phyloP scores from a whole-genome alignment of 208 protist species.

The Crithidia acanthocephali region DNA sequence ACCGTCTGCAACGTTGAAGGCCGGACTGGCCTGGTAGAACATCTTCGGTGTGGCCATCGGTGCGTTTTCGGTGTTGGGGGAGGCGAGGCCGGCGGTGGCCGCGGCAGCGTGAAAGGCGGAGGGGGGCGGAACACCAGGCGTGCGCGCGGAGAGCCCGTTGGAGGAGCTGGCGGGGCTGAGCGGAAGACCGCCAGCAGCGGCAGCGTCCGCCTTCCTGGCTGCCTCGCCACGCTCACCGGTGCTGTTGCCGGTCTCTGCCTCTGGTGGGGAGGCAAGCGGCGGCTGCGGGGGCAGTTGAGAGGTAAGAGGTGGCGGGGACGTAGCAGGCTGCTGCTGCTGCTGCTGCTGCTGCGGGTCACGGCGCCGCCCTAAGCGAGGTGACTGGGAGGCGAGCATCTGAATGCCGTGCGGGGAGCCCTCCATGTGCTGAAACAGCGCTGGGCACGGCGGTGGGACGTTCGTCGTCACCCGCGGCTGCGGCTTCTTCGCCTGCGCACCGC shows the following conservation, averaged over 20 bases:
- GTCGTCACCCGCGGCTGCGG: slow-evolving; percentile 7
- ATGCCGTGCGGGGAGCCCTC: slow-evolving; percentile 19
- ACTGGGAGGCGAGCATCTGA: slow-evolving; percentile 9
- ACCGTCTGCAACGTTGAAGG: too few relatives aligned
- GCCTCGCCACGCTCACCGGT: neutral
- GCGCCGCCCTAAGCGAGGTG: slow-evolving; percentile 2
- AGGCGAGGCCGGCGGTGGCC: neutral
- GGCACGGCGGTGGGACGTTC: slow-evolving; percentile 5
- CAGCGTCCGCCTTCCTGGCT: neutral
- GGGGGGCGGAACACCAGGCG: neutral
- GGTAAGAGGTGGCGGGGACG: neutral
- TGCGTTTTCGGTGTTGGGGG: neutral
- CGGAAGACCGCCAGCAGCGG: neutral
- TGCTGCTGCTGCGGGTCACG: neutral
- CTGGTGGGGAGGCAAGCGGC: neutral
- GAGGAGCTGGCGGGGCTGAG: slow-evolving; percentile 10
- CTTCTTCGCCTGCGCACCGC: neutral
- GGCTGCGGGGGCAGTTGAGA: neutral
- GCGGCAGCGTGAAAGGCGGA: neutral
- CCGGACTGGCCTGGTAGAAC: neutral
- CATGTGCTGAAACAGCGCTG: slow-evolving; percentile 9
- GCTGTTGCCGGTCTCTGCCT: neutral
- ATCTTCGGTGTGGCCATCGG: neutral
- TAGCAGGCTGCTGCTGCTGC: neutral
- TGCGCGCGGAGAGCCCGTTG: slow-evolving; percentile 14